A percentile compares a stretch with the other conserved stretches of the same genome.
Evolutionary conservation across 2,329 filamentous ascomycete genomes (phyloP).

Genomic region (Venturia asperata): DNA sequence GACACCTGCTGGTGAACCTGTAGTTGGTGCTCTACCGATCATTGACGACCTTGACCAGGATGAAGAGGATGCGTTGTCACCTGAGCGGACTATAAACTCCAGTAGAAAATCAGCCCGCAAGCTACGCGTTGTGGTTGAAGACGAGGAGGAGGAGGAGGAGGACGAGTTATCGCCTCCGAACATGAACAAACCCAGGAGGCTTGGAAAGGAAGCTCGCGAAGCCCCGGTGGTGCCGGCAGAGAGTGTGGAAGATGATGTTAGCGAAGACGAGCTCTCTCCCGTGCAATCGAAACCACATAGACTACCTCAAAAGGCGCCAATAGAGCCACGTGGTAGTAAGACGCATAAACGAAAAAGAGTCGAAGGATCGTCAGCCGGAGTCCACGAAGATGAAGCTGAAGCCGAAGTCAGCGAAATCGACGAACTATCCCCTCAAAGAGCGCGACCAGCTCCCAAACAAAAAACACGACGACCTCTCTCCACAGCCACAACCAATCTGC

Average conservation of each 20-base stretch:
- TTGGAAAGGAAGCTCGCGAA: not conserved
- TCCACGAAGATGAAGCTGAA: not conserved
- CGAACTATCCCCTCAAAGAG: conserved; percentile 1
- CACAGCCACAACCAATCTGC: not conserved
- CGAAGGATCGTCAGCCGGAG: not conserved
- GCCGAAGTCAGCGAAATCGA: conserved; percentile 8
- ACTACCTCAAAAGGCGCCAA: not conserved
- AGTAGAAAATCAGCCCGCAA: not conserved
- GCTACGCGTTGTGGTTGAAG: not conserved
- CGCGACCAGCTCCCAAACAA: not conserved
- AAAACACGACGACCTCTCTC: not conserved
- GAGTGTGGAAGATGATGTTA: not conserved
- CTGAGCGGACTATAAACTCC: not conserved
- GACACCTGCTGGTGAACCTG: not conserved
- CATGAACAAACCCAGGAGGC: not conserved
- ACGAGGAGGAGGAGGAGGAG: not conserved
- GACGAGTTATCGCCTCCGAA: conserved; percentile 14
- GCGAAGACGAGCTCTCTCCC: conserved; percentile 17
- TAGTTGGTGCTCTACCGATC: not conserved
- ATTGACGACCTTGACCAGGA: not conserved
- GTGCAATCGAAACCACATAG: not conserved
- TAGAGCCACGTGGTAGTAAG: not conserved
- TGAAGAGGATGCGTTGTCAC: conserved; percentile 9
- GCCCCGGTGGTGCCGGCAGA: not conserved
- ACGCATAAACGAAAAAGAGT: not conserved